A percentile compares a stretch with the other conserved stretches of the same genome.
Conservation (phyloP, 148 eudicot species). For the Fagopyrum homotropicum region DNA sequence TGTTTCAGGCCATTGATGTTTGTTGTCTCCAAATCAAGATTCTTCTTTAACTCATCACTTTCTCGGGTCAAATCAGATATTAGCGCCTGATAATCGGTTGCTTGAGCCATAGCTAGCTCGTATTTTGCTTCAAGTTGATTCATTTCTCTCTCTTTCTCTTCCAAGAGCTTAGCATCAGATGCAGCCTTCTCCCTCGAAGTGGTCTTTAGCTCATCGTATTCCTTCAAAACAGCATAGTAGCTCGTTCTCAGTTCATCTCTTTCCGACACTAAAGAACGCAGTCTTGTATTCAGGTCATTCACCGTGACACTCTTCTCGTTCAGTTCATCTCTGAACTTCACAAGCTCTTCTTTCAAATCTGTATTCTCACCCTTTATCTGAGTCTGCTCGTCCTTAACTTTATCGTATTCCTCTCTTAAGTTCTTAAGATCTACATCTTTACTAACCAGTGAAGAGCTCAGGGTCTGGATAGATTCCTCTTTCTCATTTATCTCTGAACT, state of each 20-base stretch:
- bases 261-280: slow-evolving; percentile 37
- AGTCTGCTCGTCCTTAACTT: slow-evolving; percentile 36
- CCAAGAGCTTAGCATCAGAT: slow-evolving; percentile 46
- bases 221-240: slow-evolving; percentile 30
- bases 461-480: slow-evolving; percentile 39
- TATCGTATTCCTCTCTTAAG: slow-evolving; percentile 27
- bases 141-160: slow-evolving; percentile 38
- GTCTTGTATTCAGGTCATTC: slow-evolving; percentile 34
- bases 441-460: slow-evolving; percentile 38
- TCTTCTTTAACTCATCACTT: slow-evolving; percentile 38
- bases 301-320: slow-evolving; percentile 37
- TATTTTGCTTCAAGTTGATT: slow-evolving; percentile 41
- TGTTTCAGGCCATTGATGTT: slow-evolving; percentile 35
- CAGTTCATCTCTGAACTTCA: slow-evolving; percentile 39
- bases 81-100: slow-evolving; percentile 28
- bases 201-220: slow-evolving; percentile 39
- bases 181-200: slow-evolving; percentile 41
- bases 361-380: slow-evolving; percentile 32
- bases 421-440: slow-evolving; percentile 46
- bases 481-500: slow-evolving; percentile 56
- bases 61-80: slow-evolving; percentile 52
- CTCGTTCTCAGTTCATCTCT: slow-evolving; percentile 35
- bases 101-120: slow-evolving; percentile 26
- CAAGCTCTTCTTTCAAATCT: slow-evolving; percentile 34
- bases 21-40: slow-evolving; percentile 36